Conservation (phyloP, 1,284 basidiomycete species). For the Microbotryum violaceum region DNA sequence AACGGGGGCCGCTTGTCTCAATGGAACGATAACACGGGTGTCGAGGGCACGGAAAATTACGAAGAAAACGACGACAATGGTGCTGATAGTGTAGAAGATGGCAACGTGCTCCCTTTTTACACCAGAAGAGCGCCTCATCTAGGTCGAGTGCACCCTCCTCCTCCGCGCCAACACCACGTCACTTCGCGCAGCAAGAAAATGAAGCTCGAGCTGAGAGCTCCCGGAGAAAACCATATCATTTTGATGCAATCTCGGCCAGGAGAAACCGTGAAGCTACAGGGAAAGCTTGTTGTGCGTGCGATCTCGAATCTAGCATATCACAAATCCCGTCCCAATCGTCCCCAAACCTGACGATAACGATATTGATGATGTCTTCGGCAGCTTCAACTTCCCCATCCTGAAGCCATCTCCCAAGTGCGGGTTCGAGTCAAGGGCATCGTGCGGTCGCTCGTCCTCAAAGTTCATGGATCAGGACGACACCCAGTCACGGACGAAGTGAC, state of each 20-base stretch:
- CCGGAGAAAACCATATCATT: constrained; percentile 20
- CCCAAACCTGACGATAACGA: neutral
- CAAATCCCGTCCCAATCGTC: too few relatives aligned
- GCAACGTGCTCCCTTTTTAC: neutral
- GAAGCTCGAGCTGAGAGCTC: constrained; percentile 10
- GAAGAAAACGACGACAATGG: too few relatives aligned
- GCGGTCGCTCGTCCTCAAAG: constrained; percentile 24
- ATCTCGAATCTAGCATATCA: too few relatives aligned
- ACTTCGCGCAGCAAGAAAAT: constrained; percentile 12
- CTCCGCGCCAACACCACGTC: constrained; percentile 10
- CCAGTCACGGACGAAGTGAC: constrained; percentile 23
- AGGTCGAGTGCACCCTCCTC: neutral
- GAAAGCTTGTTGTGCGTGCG: neutral
- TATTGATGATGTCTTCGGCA: neutral
- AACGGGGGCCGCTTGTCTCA: too few relatives aligned
- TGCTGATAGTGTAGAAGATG: too few relatives aligned
- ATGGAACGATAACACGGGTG: too few relatives aligned
- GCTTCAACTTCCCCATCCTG: constrained; percentile 11
- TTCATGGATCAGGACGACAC: constrained; percentile 18
- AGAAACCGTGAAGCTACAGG: neutral
- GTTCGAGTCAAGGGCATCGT: constrained; percentile 27
- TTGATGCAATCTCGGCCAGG: constrained; percentile 17
- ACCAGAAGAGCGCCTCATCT: neutral
- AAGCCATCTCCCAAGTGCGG: constrained; percentile 20
- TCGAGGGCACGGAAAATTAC: too few relatives aligned